These are phyloP conservation scores for Boletus semigastroideus DNA, from an alignment of 1,284 basidiomycete species.

Conservation along the genomic window DNA sequence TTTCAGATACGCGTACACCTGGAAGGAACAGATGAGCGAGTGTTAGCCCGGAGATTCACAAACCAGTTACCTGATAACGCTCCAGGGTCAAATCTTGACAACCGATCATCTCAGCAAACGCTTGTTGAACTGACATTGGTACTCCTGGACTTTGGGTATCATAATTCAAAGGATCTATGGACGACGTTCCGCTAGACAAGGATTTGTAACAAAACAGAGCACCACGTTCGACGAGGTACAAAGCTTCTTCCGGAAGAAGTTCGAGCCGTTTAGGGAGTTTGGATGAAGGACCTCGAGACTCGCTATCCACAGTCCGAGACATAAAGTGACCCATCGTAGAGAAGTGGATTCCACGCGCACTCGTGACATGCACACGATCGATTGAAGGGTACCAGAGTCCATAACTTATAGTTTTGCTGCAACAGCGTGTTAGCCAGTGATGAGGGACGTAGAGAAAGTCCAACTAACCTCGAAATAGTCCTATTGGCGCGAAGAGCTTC, in stretches of 20 bases:
- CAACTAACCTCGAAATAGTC: conserved; percentile 67
- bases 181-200: conserved; percentile 18
- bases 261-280: conserved; percentile 68
- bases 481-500: conserved; percentile 73
- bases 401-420: conserved; percentile 73
- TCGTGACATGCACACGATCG: conserved; percentile 65
- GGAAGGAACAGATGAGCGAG: conserved; percentile 4
- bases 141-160: conserved; percentile 49
- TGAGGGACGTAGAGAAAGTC: too few relatives aligned
- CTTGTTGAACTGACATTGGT: conserved; percentile 91
- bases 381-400: conserved; percentile 69
- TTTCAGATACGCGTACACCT: conserved; percentile 93
- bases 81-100: conserved; percentile 77
- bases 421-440: conserved; percentile 13
- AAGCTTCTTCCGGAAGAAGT: conserved; percentile 89
- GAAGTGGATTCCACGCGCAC: conserved; percentile 77
- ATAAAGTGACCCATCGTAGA: conserved; percentile 74
- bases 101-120: conserved; percentile 82
- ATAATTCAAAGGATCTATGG: conserved; percentile 30
- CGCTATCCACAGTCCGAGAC: conserved; percentile 38
- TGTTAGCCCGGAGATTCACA: neutral
- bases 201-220: conserved; percentile 81
- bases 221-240: conserved; percentile 91
- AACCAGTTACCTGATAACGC: conserved; percentile 72
- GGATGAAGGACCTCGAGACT: conserved; percentile 21